These are phyloP conservation scores for Amanita jacksonii DNA, from an alignment of 768 basidiomycete species.

Conservation along the genomic window DNA sequence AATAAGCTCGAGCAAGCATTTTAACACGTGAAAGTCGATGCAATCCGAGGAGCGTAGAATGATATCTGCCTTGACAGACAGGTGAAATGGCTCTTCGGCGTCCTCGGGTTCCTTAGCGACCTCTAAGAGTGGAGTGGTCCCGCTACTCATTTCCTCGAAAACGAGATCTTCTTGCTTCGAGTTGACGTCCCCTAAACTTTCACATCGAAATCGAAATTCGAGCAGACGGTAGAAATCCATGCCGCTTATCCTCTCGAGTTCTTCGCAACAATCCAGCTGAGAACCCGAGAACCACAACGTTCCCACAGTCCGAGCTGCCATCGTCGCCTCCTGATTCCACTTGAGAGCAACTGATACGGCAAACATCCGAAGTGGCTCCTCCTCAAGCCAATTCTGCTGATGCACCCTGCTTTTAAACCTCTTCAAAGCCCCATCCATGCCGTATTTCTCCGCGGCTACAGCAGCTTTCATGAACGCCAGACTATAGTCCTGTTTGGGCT, in stretches of 20 bases:
- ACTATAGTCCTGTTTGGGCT: too few relatives aligned
- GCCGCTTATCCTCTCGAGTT: not conserved
- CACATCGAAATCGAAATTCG: not conserved
- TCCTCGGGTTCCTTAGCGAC: too few relatives aligned
- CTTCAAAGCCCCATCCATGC: slow-evolving; percentile 1
- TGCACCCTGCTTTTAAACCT: not conserved
- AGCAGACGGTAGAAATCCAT: not conserved
- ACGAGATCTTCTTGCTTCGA: too few relatives aligned
- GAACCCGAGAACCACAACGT: too few relatives aligned
- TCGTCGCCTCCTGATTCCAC: not conserved
- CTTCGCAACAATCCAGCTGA: not conserved
- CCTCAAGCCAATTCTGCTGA: not conserved
- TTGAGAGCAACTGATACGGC: not conserved
- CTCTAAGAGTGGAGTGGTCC: too few relatives aligned
- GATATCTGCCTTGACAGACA: slow-evolving; percentile 12
- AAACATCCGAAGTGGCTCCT: not conserved
- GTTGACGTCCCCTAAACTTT: not conserved
- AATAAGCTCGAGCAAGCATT: slow-evolving; percentile 18
- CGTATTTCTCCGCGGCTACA: slow-evolving; percentile 6
- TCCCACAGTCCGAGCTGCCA: not conserved
- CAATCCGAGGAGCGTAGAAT: slow-evolving; percentile 20
- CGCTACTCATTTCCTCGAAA: too few relatives aligned
- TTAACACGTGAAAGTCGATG: slow-evolving; percentile 21
- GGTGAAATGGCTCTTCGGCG: not conserved
- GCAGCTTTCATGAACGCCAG: not conserved